Conservation (phyloP, 106 monocot genomes). For the Dendrobium huoshanense region DNA sequence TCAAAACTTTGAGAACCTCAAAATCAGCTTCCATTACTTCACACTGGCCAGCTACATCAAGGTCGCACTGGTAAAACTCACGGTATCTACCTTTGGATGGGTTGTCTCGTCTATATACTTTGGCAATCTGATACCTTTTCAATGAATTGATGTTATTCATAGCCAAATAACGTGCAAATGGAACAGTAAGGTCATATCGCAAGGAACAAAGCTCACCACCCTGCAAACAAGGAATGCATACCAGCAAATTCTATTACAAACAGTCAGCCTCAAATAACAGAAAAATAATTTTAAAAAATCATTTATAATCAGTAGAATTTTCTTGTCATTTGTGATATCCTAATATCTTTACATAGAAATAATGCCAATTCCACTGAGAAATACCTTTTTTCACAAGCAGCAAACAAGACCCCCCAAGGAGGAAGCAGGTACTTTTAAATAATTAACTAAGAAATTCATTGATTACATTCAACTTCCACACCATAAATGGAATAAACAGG, state of each 20-base stretch:
- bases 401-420: no score
- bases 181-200: slow-evolving; percentile 92
- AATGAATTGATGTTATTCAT: slow-evolving; percentile 80
- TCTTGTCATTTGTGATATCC: background rate
- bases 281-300: background rate
- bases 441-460: no score
- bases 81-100: slow-evolving; percentile 95
- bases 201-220: slow-evolving; percentile 96
- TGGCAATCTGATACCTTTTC: slow-evolving; percentile 94
- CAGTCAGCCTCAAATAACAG: background rate
- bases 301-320: background rate
- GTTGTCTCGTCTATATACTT: slow-evolving; percentile 97
- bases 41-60: slow-evolving; percentile 94
- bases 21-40: slow-evolving; percentile 90
- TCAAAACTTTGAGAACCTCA: slow-evolving; percentile 85
- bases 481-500: no score
- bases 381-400: no score
- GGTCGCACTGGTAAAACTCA: slow-evolving; percentile 98
- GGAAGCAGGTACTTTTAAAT: background rate
- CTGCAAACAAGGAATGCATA: slow-evolving; percentile 27
- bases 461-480: no score
- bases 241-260: background rate
- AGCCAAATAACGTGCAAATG: slow-evolving; percentile 82
- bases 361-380: background rate
- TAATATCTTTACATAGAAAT: background rate